Evolutionary conservation across 2,329 filamentous ascomycete genomes (phyloP).

Genomic region (Colletotrichum cereale): DNA sequence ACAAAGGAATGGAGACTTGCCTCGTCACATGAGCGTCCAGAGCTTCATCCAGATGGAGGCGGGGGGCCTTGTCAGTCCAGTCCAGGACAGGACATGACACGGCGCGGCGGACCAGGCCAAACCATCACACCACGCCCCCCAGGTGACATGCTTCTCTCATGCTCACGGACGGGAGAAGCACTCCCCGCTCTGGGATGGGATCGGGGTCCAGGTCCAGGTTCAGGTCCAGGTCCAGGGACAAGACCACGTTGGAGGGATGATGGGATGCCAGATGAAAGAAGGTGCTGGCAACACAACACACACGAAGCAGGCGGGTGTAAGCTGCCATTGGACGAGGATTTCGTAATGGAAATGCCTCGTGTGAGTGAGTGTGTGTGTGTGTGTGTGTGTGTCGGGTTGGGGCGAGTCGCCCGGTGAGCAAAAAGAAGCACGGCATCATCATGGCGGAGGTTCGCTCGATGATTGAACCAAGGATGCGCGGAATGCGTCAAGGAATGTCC

Average conservation of each 20-base stretch:
- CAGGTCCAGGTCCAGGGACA: constrained; percentile 12
- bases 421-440: constrained; percentile 32
- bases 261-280: constrained; percentile 15
- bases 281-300: constrained; percentile 37
- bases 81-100: constrained; percentile 29
- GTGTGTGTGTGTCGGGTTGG: constrained; percentile 14
- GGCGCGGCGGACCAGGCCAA: constrained; percentile 8
- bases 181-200: background rate
- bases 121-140: constrained; percentile 11
- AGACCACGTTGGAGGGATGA: background rate
- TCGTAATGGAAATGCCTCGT: constrained; percentile 54
- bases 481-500: constrained; percentile 36
- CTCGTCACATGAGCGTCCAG: constrained; percentile 51
- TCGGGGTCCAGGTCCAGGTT: background rate
- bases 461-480: constrained; percentile 12
- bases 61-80: constrained; percentile 35
- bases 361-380: background rate
- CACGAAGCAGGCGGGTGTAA: constrained; percentile 15
- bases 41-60: constrained; percentile 40
- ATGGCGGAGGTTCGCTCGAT: constrained; percentile 17
- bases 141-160: constrained; percentile 34
- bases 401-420: constrained; percentile 23
- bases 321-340: constrained; percentile 51
- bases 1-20: constrained; percentile 56
- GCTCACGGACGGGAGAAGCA: constrained; percentile 26